Conservation (phyloP, 2,329 filamentous ascomycete genomes). For the Hortaea sp. region DNA sequence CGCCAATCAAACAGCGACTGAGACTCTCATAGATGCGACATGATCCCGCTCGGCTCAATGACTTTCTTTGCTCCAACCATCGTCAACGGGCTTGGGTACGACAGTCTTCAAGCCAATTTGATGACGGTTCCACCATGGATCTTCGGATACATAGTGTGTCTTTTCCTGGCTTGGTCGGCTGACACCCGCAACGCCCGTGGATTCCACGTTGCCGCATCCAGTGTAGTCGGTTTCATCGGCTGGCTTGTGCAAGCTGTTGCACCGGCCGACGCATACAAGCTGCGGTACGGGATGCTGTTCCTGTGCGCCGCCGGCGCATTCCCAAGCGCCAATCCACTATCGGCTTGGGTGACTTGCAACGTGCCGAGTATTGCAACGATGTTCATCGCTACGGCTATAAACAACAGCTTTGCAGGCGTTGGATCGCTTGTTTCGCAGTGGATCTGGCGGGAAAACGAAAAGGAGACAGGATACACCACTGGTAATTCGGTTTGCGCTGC, state of each 20-base stretch:
- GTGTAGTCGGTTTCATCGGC: slow-evolving; percentile 13
- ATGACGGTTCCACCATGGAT: slow-evolving; percentile 27
- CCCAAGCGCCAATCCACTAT: too few relatives aligned
- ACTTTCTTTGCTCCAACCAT: slow-evolving; percentile 47
- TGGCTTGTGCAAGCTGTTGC: slow-evolving; percentile 17
- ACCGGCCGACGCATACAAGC: slow-evolving; percentile 14
- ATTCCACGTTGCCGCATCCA: slow-evolving; percentile 14
- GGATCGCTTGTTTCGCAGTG: too few relatives aligned
- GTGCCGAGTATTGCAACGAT: too few relatives aligned
- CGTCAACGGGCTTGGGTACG: slow-evolving; percentile 42
- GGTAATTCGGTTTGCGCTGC: too few relatives aligned
- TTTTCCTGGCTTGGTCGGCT: slow-evolving; percentile 18
- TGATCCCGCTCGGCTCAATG: slow-evolving; percentile 29
- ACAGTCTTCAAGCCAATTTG: slow-evolving; percentile 33
- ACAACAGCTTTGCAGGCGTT: too few relatives aligned
- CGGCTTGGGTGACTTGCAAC: too few relatives aligned
- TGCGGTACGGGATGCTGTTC: background rate
- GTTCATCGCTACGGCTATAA: too few relatives aligned
- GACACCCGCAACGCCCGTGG: slow-evolving; percentile 16
- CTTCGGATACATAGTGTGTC: slow-evolving; percentile 23
- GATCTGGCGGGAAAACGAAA: too few relatives aligned
- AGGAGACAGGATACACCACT: too few relatives aligned
- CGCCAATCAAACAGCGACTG: slow-evolving; percentile 23
- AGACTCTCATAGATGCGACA: slow-evolving; percentile 21
- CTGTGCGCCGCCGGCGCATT: too few relatives aligned